Percentiles rank a stretch among this genome's conserved stretches.
These are phyloP conservation scores for Colletotrichum sublineola DNA, from an alignment of 2,329 filamentous ascomycete species.

Conservation along the genomic window DNA sequence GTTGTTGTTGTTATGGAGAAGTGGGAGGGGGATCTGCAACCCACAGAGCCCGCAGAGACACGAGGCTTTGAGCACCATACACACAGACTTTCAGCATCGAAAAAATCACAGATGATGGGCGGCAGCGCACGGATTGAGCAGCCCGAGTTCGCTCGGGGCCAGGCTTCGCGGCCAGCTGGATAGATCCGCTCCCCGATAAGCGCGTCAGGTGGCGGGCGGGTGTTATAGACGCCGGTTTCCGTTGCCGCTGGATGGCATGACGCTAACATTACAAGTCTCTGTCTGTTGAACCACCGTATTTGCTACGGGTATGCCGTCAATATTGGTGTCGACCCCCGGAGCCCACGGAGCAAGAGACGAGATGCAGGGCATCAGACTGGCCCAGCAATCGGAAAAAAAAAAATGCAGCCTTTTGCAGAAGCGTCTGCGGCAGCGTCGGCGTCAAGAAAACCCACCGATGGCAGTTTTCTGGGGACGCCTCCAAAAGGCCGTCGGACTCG, in stretches of 20 bases:
- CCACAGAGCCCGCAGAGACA: conserved; percentile 22
- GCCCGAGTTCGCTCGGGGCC: conserved; percentile 37
- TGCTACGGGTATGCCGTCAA: background rate
- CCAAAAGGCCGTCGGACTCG: background rate
- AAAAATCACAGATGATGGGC: conserved; percentile 22
- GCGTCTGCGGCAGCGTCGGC: background rate
- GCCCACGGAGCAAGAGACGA: background rate
- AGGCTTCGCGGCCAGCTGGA: conserved; percentile 45
- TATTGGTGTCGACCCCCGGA: background rate
- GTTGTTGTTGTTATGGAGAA: background rate
- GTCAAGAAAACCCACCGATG: background rate
- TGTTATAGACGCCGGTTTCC: conserved; percentile 22
- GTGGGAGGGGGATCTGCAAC: background rate
- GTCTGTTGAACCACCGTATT: background rate
- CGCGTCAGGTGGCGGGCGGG: conserved; percentile 22
- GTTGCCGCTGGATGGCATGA: background rate
- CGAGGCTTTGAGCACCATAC: background rate
- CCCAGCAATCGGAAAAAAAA: background rate
- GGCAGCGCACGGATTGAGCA: conserved; percentile 13
- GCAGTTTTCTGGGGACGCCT: background rate
- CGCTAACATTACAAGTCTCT: background rate
- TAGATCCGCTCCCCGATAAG: background rate
- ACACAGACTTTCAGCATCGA: background rate
- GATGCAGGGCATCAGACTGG: background rate
- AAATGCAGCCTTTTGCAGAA: background rate